phyloP scores from a whole-genome alignment of 2,329 filamentous ascomycete genomes.

The Cladobotryum mycophilum region DNA sequence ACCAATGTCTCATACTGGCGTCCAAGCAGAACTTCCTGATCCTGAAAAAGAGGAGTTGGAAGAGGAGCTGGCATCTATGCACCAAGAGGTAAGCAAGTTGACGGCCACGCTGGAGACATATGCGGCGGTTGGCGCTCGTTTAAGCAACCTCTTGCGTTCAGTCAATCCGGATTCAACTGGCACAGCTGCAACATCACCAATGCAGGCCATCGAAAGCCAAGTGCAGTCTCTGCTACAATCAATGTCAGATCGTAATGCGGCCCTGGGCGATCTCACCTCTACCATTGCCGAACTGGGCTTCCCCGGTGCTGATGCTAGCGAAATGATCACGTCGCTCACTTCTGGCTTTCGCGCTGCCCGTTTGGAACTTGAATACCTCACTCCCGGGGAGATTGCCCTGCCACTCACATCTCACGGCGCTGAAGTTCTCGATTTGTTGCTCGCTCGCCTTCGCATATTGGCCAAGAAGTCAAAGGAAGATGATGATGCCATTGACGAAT shows the following conservation, averaged over 20 bases:
- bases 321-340: slow-evolving; percentile 43
- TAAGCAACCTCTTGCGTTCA: slow-evolving; percentile 30
- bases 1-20: slow-evolving; percentile 26
- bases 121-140: slow-evolving; percentile 32
- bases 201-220: slow-evolving; percentile 34
- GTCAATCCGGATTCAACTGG: slow-evolving; percentile 10
- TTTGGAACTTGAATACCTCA: slow-evolving; percentile 56
- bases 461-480: slow-evolving; percentile 39
- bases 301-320: slow-evolving; percentile 37
- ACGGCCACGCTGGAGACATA: slow-evolving; percentile 43
- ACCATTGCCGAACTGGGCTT: slow-evolving; percentile 48
- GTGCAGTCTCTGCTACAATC: slow-evolving; percentile 38
- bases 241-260: slow-evolving; percentile 44
- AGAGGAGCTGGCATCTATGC: slow-evolving; percentile 42
- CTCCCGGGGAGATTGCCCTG: slow-evolving; percentile 50
- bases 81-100: slow-evolving; percentile 43
- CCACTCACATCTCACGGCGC: slow-evolving; percentile 48
- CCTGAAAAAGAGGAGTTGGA: slow-evolving; percentile 36
- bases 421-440: slow-evolving; percentile 49
- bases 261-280: slow-evolving; percentile 37
- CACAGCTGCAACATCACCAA: slow-evolving; percentile 12
- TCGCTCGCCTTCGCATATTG: slow-evolving; percentile 44
- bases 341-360: slow-evolving; percentile 49
- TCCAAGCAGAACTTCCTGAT: slow-evolving; percentile 39
- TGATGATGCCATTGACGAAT: slow-evolving; percentile 53